phyloP scores from a whole-genome alignment of 108 stramenopile species.

The Pseudonitzschia pungens region DNA sequence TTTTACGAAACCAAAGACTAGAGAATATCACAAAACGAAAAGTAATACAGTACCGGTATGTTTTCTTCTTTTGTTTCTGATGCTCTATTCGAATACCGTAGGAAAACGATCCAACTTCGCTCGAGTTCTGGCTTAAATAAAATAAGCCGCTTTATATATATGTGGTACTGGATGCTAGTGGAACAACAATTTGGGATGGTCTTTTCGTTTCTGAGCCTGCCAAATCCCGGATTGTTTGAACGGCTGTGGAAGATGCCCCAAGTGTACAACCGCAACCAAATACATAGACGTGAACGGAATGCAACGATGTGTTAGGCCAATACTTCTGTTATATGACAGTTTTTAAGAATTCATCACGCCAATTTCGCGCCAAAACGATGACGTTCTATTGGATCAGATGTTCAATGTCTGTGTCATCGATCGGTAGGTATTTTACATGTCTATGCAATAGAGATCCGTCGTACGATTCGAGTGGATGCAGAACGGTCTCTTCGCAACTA shows the following conservation, averaged over 20 bases:
- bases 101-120: no score
- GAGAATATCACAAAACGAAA: no score
- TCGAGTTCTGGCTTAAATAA: no score
- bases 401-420: neutral
- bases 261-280: neutral
- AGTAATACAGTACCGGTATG: no score
- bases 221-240: neutral
- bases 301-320: neutral
- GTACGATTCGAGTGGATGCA: conserved; percentile 4
- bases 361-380: neutral
- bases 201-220: neutral
- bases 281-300: neutral
- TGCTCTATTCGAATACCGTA: no score
- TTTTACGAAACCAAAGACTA: no score
- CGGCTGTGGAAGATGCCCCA: neutral
- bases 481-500: neutral
- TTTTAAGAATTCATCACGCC: neutral
- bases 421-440: neutral
- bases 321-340: neutral
- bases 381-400: neutral
- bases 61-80: no score
- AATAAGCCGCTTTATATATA: no score
- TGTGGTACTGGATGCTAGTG: no score
- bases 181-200: neutral
- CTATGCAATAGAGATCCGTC: neutral